Percentiles rank a stretch among this genome's conserved stretches.
phyloP scores from a whole-genome alignment of 2,329 filamentous ascomycete species.

The Fusarium pilosicola region DNA sequence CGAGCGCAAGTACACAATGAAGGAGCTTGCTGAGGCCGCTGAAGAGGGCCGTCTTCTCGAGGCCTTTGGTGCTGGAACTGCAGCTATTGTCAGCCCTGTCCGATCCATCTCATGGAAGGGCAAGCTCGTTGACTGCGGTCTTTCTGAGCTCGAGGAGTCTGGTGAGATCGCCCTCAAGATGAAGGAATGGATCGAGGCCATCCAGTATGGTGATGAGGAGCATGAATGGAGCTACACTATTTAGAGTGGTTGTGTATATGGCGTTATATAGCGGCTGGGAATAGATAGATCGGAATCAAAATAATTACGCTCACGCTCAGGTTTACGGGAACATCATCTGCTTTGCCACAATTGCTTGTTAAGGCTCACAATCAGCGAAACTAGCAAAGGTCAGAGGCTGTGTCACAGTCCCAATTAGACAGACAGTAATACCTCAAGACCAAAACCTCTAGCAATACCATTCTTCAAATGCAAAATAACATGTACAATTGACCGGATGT shows the following conservation, averaged over 20 bases:
- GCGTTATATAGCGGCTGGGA: constrained; percentile 29
- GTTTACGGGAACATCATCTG: constrained; percentile 4
- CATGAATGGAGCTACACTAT: constrained; percentile 84
- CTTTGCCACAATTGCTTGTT: constrained; percentile 29
- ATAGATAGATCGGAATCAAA: constrained; percentile 29
- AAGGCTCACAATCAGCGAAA: constrained; percentile 24
- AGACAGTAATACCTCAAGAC: constrained; percentile 22
- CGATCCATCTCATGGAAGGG: constrained; percentile 91
- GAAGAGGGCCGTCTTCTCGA: constrained; percentile 88
- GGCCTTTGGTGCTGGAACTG: constrained; percentile 93
- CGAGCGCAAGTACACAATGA: constrained; percentile 94
- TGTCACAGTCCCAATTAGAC: constrained; percentile 24
- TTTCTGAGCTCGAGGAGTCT: constrained; percentile 84
- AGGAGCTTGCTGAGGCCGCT: constrained; percentile 82
- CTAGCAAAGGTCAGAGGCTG: constrained; percentile 3
- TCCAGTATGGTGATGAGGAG: constrained; percentile 93
- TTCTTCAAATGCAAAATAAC: constrained; percentile 37
- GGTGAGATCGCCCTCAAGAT: constrained; percentile 86
- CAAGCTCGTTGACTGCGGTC: constrained; percentile 81
- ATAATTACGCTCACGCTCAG: constrained; percentile 24
- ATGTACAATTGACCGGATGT: constrained; percentile 34
- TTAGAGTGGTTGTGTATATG: constrained; percentile 21
- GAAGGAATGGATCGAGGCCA: constrained; percentile 96
- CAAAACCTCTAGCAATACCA: constrained; percentile 45
- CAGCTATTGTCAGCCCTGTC: constrained; percentile 92